These are phyloP conservation scores for Vitis hybrid DNA, from an alignment of 177 flowering plant genomes.

Conservation along the genomic window DNA sequence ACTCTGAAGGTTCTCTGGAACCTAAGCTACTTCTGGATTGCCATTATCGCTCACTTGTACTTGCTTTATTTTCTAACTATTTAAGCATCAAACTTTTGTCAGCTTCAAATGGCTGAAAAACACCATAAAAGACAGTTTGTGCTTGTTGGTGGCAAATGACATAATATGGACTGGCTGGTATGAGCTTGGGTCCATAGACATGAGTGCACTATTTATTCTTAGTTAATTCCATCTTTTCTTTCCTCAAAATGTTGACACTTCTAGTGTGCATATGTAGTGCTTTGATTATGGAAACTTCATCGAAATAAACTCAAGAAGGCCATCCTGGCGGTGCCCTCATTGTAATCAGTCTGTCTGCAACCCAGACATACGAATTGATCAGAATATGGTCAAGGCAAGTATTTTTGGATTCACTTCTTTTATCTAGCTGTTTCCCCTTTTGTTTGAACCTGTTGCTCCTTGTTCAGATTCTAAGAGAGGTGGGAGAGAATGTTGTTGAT, in stretches of 20 bases:
- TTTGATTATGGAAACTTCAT: constrained; percentile 59
- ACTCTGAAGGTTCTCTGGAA: too few relatives aligned
- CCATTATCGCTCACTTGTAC: too few relatives aligned
- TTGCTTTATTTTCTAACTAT: too few relatives aligned
- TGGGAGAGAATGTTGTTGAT: constrained; percentile 35
- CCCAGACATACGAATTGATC: constrained; percentile 55
- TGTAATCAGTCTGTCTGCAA: constrained; percentile 57
- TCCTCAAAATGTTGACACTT: not conserved
- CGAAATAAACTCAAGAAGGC: constrained; percentile 54
- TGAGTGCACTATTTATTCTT: not conserved
- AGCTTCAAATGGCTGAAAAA: too few relatives aligned
- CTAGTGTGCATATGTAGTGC: constrained; percentile 34
- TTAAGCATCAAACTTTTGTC: too few relatives aligned
- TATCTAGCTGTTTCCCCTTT: not conserved
- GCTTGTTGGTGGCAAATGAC: too few relatives aligned
- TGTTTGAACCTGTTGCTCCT: constrained; percentile 1
- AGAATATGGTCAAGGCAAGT: constrained; percentile 48
- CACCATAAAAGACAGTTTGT: too few relatives aligned
- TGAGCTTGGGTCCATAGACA: too few relatives aligned
- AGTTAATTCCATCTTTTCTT: not conserved
- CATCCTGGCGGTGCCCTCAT: constrained; percentile 71
- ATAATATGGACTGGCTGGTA: too few relatives aligned
- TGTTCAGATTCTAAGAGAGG: constrained; percentile 48
- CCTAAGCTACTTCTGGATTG: too few relatives aligned
- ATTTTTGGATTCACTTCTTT: not conserved